Conservation (phyloP, 1,139 yeast species). For the Blastobotrys arbuscula region DNA sequence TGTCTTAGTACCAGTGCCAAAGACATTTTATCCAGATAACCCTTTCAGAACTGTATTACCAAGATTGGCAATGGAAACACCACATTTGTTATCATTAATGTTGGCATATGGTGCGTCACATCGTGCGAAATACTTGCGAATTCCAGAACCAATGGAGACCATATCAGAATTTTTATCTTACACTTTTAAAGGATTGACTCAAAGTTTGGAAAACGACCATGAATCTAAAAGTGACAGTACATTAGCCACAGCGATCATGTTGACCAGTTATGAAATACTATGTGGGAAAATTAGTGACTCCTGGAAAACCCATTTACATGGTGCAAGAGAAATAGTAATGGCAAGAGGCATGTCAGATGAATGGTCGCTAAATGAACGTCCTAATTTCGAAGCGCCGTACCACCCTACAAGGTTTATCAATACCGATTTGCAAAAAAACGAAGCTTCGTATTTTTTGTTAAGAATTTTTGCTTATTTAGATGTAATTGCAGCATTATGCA, state of each 20-base stretch:
- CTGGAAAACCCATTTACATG: conserved; percentile 63
- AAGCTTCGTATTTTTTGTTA: conserved; percentile 54
- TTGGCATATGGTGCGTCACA: conserved; percentile 65
- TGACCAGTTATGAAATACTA: conserved; percentile 61
- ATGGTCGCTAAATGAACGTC: conserved; percentile 5
- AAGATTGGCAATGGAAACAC: conserved; percentile 60
- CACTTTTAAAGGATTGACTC: conserved; percentile 52
- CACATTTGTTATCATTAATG: conserved; percentile 49
- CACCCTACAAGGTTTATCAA: conserved; percentile 24
- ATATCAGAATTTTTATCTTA: conserved; percentile 50
- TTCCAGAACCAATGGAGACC: conserved; percentile 40
- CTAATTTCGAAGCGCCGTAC: conserved; percentile 20
- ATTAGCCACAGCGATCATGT: conserved; percentile 54
- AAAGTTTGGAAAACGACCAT: conserved; percentile 45
- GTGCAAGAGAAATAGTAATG: conserved; percentile 62
- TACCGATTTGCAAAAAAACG: conserved; percentile 31
- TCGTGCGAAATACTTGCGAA: conserved; percentile 33
- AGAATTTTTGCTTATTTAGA: conserved; percentile 73
- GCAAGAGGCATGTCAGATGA: conserved; percentile 46
- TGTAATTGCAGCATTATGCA: conserved; percentile 53
- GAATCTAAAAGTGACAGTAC: conserved; percentile 63
- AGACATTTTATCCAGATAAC: conserved; percentile 48
- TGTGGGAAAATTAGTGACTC: conserved; percentile 34
- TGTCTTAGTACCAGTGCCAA: conserved; percentile 64
- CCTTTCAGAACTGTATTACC: conserved; percentile 66